A percentile compares a stretch with the other conserved stretches of the same genome.
Conservation (phyloP, 371 early-diverging fungal genomes). For the Syncephalis fuscata region DNA sequence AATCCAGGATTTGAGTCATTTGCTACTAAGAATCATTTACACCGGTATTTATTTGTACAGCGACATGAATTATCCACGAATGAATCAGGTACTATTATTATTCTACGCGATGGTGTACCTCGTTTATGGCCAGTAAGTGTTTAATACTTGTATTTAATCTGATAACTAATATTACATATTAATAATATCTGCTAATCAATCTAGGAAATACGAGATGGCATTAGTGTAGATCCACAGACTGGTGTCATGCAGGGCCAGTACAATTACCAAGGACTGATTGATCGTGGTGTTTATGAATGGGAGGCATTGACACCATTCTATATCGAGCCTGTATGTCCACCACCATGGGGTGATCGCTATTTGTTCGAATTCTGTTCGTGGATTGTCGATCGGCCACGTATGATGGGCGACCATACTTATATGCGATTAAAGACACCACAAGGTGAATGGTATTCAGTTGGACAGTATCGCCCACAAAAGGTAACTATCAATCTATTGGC, state of each 20-base stretch:
- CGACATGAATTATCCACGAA: conserved; percentile 1
- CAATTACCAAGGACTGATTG: conserved; percentile 1
- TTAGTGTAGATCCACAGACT: background rate
- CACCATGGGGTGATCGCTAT: conserved; percentile 8
- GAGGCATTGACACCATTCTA: conserved; percentile 4
- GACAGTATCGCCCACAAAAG: conserved; percentile 8
- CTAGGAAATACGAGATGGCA: conserved; percentile 1
- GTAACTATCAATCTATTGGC: background rate
- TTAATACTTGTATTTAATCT: background rate
- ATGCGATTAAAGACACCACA: conserved; percentile 6
- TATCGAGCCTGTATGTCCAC: background rate
- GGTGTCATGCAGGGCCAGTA: conserved; percentile 4
- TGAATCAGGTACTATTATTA: background rate
- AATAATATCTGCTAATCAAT: background rate
- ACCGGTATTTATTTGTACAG: conserved; percentile 5
- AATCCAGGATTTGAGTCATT: conserved; percentile 5
- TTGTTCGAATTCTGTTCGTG: conserved; percentile 7
- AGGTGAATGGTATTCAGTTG: conserved; percentile 7
- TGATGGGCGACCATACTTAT: conserved; percentile 6
- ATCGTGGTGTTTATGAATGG: conserved; percentile 7
- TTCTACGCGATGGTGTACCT: background rate
- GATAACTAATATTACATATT: background rate
- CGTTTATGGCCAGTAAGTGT: conserved; percentile 1
- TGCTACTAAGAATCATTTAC: conserved; percentile 2
- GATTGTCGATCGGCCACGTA: conserved; percentile 6